These are phyloP conservation scores for Volvox reticuliferus DNA, from an alignment of 139 green algal species.

Conservation along the genomic window DNA sequence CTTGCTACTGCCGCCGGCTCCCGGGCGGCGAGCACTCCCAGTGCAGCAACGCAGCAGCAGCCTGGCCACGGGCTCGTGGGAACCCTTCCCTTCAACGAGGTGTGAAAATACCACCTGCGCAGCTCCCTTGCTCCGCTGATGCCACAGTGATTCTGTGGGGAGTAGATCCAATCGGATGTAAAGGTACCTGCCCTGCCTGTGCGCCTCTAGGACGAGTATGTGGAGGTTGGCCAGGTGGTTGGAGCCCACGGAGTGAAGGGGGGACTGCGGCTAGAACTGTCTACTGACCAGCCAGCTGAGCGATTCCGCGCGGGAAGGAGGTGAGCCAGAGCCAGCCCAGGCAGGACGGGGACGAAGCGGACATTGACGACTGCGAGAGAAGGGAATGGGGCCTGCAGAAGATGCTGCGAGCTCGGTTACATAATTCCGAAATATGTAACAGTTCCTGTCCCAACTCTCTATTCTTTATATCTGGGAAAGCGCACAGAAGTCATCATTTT, in stretches of 20 bases:
- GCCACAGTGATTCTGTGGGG: too few species aligned
- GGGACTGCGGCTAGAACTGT: conserved; percentile 44
- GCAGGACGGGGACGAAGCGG: too few species aligned
- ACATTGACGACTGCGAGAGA: too few species aligned
- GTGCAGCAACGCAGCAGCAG: not conserved
- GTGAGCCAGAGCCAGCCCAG: not conserved
- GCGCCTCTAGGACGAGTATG: conserved; percentile 46
- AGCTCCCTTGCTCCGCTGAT: too few species aligned
- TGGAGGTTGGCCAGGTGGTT: conserved; percentile 51
- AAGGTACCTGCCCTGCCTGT: too few species aligned
- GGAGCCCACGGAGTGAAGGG: conserved; percentile 52
- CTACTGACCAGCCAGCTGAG: conserved; percentile 39
- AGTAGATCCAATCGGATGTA: too few species aligned
- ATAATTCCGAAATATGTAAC: too few species aligned
- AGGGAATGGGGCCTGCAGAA: too few species aligned
- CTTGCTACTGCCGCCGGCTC: not conserved
- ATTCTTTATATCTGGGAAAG: too few species aligned
- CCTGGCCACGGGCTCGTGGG: conserved; percentile 8
- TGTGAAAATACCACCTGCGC: not conserved
- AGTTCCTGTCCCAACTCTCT: too few species aligned
- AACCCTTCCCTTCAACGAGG: conserved; percentile 4
- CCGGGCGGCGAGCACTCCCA: not conserved
- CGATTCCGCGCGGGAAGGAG: conserved; percentile 27
- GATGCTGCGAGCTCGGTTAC: too few species aligned
- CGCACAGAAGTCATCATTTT: too few species aligned